Evolutionary conservation across 2,329 filamentous ascomycete genomes (phyloP), one percentile per base, ranked within the genome.

Genomic region (Neopestalotiopsis sp.): DNA sequence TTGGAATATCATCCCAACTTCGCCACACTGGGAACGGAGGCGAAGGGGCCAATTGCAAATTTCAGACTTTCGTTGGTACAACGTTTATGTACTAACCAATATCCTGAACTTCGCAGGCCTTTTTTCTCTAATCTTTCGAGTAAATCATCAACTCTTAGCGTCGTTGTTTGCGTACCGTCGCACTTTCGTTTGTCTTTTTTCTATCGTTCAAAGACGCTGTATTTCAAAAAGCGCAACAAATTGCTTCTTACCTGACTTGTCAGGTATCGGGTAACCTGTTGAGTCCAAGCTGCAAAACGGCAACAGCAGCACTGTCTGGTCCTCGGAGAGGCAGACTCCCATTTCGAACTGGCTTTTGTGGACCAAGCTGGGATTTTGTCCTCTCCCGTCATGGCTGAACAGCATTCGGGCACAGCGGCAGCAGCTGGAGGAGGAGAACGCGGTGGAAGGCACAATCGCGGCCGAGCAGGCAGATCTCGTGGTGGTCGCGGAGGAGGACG

Each of bases 151-250:
- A n/a, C 6, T 53, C 20, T 53, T 10, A 53, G 45, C 45, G 45
- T n/a, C 17, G 7, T 53, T 7, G n/a, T 53, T 53, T 53, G 45
- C 20, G n/a, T n/a, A 20, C n/a, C 45, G 6, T 67, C 38, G 34
- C 20, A 42, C 28, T 61, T 42, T 45, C 12, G 12, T 53, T 53
- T 69, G 53, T 12, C 1, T n/a, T n/a, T 73, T 69, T 70, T 49
- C 65, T 73, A 72, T 73, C 53, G 77, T 68, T 20, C 67, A 71
- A 84, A 84, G 82, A 73, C 81, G 81, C 81, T 83, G 78, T 83
- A 83, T 84, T 84, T 83, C 77, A 80, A 80, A 83, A 82, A 84
- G 82, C 82, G 81, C 82, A 82, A 28, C 34, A 17, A 32, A 17
- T 28, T 28, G 24, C 24, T 3, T 28, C 24, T 24, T 20, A 13